Evolutionary conservation across 352 stramenopile genomes (phyloP), one percentile per base, ranked within the genome.

Genomic region (Phytophthora lateralis): DNA sequence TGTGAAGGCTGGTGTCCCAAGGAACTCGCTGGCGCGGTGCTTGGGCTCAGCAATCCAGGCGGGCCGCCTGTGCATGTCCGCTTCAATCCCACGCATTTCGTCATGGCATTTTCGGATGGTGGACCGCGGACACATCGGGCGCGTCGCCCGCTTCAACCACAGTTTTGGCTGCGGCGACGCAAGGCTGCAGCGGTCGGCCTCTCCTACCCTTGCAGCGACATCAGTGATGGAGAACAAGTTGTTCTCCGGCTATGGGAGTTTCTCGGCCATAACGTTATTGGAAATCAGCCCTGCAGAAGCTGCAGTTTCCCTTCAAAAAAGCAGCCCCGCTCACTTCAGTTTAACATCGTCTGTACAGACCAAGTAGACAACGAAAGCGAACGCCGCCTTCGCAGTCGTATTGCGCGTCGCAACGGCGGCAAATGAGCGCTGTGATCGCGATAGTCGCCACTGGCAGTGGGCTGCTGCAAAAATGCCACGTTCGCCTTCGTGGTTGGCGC

Each of bases 21-120:
- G 26, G 45, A 44, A 44, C 17, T 42, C n/a, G 15, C 38, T 24
- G 18, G 20, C 42, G 42, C 42, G 42, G 20, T 66, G 59, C 59
- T 57, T 52, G 60, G 60, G 32, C 60, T 68, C 60, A 68, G 58
- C 52, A 68, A 68, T 63, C 39, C 59, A 66, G 49, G 6, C 30
- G n/a, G 5, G 41, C n/a, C 11, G 34, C 54, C 43, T 55, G 54
- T 15, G 27, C 21, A 30, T 53, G 43, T 35, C 29, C 45, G n/a
- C 35, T 46, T 61, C 43, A 55, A 61, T 56, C 38, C 47, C 39
- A 48, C 57, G 44, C 18, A 47, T 53, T n/a, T 58, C 29, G 46
- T 46, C 46, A 58, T 57, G 34, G 15, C 42, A 61, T 51, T 53
- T 57, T 63, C 20, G 41, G 29, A 34, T 61, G 44, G 42, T 55